Percentiles rank a stretch among this genome's conserved stretches.
Evolutionary conservation across 495 filamentous ascomycete genomes (phyloP).

Genomic region (Hypoxylon intermedium): DNA sequence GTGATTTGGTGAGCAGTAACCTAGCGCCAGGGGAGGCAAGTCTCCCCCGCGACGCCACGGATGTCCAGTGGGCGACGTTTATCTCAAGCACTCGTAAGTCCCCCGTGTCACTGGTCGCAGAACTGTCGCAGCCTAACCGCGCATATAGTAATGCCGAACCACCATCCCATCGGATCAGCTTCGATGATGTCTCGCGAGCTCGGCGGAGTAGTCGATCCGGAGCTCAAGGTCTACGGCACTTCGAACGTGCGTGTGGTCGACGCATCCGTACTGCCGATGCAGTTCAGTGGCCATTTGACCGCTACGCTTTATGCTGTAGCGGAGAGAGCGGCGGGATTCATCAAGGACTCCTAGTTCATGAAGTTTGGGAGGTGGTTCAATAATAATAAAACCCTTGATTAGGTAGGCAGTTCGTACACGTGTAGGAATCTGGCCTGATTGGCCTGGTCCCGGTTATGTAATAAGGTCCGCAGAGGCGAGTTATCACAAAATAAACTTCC

Average conservation of each 20-base stretch:
- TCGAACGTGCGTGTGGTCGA: constrained; percentile 60
- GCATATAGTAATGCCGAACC: constrained; percentile 28
- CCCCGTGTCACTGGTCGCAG: neutral
- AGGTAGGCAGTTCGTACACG: no score
- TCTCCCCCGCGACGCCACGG: constrained; percentile 40
- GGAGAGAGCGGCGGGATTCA: constrained; percentile 61
- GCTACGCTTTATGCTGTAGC: constrained; percentile 61
- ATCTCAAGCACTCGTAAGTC: constrained; percentile 30
- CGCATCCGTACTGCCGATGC: constrained; percentile 57
- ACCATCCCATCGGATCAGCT: constrained; percentile 47
- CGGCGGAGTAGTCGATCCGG: constrained; percentile 57
- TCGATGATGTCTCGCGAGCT: constrained; percentile 51
- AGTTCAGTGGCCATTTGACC: constrained; percentile 55
- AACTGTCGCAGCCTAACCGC: neutral
- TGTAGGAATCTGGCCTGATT: no score
- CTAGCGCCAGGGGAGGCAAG: constrained; percentile 19
- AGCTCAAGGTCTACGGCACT: constrained; percentile 62
- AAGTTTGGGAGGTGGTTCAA: neutral
- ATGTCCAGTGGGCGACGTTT: constrained; percentile 40
- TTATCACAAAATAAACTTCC: no score
- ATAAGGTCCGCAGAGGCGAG: no score
- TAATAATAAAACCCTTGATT: no score
- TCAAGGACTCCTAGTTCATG: constrained; percentile 52
- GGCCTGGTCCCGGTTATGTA: no score
- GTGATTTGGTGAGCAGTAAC: constrained; percentile 13